phyloP scores from a whole-genome alignment of 495 filamentous ascomycete species.

The Aspergillus heteromorphus region DNA sequence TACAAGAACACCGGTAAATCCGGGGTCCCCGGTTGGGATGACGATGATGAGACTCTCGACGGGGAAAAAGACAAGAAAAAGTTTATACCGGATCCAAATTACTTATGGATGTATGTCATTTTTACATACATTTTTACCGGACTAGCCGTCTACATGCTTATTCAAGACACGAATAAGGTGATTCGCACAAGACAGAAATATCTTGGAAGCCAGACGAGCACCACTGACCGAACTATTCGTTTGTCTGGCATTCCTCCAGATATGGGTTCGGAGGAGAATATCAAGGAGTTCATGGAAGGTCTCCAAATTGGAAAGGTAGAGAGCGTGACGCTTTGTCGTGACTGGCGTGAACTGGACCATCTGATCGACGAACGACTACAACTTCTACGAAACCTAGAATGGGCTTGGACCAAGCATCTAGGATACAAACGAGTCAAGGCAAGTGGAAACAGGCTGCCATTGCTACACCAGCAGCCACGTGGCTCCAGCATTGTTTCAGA shows the following conservation, averaged over 20 bases:
- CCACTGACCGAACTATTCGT: conserved; percentile 90
- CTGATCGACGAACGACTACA: conserved; percentile 63
- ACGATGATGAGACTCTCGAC: conserved; percentile 11
- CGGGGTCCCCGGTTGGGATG: conserved; percentile 38
- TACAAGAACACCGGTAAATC: conserved; percentile 54
- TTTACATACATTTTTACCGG: conserved; percentile 89
- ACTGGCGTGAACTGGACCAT: conserved; percentile 80
- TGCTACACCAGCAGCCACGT: conserved; percentile 44
- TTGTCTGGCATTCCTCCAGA: conserved; percentile 83
- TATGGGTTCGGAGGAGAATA: conserved; percentile 71
- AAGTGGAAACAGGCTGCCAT: conserved; percentile 45
- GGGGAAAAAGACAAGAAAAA: conserved; percentile 26
- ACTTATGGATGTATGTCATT: conserved; percentile 88
- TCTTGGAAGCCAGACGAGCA: conserved; percentile 84
- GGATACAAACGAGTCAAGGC: conserved; percentile 46
- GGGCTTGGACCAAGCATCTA: conserved; percentile 72
- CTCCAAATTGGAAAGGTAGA: conserved; percentile 92
- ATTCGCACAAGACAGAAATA: conserved; percentile 85
- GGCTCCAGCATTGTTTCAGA: conserved; percentile 28
- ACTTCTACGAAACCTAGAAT: conserved; percentile 70
- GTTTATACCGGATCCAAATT: conserved; percentile 36
- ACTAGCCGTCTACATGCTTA: conserved; percentile 75
- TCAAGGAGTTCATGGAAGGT: conserved; percentile 82
- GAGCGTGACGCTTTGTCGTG: conserved; percentile 75
- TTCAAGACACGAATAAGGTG: conserved; percentile 74